phyloP scores from a whole-genome alignment of 768 basidiomycete species.

The Lactifluus rugatus region DNA sequence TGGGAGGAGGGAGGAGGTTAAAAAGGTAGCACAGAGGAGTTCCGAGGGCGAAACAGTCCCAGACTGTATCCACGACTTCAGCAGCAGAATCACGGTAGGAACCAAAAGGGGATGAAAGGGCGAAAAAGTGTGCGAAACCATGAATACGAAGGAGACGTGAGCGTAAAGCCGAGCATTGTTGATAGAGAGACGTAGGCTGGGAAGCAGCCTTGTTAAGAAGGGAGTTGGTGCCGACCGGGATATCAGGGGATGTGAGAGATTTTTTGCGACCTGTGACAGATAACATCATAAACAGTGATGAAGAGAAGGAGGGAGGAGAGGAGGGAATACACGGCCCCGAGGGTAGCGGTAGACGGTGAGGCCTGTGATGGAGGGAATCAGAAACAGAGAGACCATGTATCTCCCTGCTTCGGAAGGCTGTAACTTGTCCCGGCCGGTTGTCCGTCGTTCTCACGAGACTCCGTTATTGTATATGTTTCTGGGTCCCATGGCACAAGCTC shows the following conservation, averaged over 20 bases:
- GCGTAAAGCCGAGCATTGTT: constrained; percentile 77
- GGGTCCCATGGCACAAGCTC: constrained; percentile 83
- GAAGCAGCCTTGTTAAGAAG: constrained; percentile 89
- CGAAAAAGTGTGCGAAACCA: constrained; percentile 62
- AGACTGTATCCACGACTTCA: constrained; percentile 90
- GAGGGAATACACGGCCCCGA: not conserved
- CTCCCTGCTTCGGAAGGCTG: constrained; percentile 3
- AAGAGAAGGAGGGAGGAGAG: constrained; percentile 8
- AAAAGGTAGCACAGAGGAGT: constrained; percentile 93
- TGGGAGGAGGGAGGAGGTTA: constrained; percentile 65
- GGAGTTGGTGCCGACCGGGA: constrained; percentile 67
- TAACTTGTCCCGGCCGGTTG: not conserved
- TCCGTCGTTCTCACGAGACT: not conserved
- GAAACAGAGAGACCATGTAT: constrained; percentile 14
- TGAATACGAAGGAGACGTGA: constrained; percentile 69
- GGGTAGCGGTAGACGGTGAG: constrained; percentile 1
- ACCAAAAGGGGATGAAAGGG: constrained; percentile 45
- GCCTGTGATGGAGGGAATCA: constrained; percentile 4
- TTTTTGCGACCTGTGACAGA: constrained; percentile 51
- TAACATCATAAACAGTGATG: constrained; percentile 30
- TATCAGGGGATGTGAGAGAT: constrained; percentile 64
- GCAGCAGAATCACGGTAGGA: constrained; percentile 65
- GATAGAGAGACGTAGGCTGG: constrained; percentile 80
- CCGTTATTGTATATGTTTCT: too few relatives aligned
- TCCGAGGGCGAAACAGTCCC: constrained; percentile 89